Evolutionary conservation across 805 yeast genomes (phyloP).

Genomic region (Dipodascus albidus): DNA sequence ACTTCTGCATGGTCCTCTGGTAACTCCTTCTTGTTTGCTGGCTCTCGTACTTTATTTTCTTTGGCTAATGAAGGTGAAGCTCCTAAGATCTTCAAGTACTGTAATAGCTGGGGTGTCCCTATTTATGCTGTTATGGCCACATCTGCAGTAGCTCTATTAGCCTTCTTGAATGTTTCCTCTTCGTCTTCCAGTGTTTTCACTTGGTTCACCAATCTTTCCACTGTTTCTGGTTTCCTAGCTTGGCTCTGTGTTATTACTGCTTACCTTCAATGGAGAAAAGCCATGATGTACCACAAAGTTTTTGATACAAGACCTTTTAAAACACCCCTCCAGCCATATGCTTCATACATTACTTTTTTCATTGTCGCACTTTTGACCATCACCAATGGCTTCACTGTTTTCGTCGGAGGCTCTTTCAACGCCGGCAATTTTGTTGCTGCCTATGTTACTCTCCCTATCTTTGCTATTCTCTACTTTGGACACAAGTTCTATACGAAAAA

Average conservation of each 20-base stretch:
- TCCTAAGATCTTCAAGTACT: constrained; percentile 48
- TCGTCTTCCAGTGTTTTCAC: constrained; percentile 43
- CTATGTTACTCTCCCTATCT: constrained; percentile 53
- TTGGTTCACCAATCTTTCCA: constrained; percentile 56
- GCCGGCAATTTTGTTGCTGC: constrained; percentile 57
- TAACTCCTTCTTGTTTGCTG: constrained; percentile 45
- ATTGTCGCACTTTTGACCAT: constrained; percentile 42
- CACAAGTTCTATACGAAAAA: constrained; percentile 39
- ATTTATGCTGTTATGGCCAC: constrained; percentile 56
- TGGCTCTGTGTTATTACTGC: constrained; percentile 47
- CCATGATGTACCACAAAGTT: constrained; percentile 40
- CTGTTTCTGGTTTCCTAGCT: constrained; percentile 55
- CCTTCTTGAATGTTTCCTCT: constrained; percentile 54
- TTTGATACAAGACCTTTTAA: constrained; percentile 47
- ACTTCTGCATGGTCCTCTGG: constrained; percentile 49
- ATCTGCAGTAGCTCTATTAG: constrained; percentile 46
- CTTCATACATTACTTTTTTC: constrained; percentile 42
- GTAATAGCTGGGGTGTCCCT: constrained; percentile 63
- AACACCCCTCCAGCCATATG: constrained; percentile 44
- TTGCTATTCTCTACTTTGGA: constrained; percentile 41
- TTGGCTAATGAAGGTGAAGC: constrained; percentile 50
- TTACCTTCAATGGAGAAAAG: constrained; percentile 54
- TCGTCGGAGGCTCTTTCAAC: constrained; percentile 40
- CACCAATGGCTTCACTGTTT: constrained; percentile 66
- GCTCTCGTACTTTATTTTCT: constrained; percentile 48